Conservation (phyloP, 108 stramenopile species). For the Nitzschia sp. region DNA sequence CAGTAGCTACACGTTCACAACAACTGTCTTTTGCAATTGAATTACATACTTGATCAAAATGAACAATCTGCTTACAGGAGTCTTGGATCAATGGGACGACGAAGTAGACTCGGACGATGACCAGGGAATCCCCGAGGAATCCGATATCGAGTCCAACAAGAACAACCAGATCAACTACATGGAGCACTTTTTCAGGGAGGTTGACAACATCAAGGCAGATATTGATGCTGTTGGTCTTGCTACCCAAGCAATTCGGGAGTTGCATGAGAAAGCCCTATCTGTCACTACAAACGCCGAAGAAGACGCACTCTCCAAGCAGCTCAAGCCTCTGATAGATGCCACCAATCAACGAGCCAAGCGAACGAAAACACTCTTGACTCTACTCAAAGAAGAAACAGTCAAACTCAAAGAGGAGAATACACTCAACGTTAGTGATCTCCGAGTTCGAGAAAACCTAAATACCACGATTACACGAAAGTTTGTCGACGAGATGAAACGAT, state of each 20-base stretch:
- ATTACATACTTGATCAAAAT: constrained; percentile 20
- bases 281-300: constrained; percentile 77
- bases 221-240: constrained; percentile 63
- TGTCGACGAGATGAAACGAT: constrained; percentile 96
- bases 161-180: constrained; percentile 54
- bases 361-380: constrained; percentile 72
- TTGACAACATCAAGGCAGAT: constrained; percentile 72
- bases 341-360: constrained; percentile 82
- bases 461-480: constrained; percentile 96
- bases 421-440: constrained; percentile 62
- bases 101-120: constrained; percentile 49
- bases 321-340: constrained; percentile 50
- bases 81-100: constrained; percentile 27
- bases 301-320: constrained; percentile 48
- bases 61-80: constrained; percentile 71
- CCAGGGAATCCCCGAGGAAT: background rate
- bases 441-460: constrained; percentile 86
- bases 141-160: constrained; percentile 56
- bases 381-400: constrained; percentile 79
- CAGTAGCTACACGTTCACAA: too few species aligned
- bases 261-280: constrained; percentile 73
- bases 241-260: constrained; percentile 55
- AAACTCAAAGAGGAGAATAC: constrained; percentile 62
- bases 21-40: too few species aligned
- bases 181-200: constrained; percentile 80